Conservation (phyloP, 208 protist genomes). For the Naegleria fowleri region DNA sequence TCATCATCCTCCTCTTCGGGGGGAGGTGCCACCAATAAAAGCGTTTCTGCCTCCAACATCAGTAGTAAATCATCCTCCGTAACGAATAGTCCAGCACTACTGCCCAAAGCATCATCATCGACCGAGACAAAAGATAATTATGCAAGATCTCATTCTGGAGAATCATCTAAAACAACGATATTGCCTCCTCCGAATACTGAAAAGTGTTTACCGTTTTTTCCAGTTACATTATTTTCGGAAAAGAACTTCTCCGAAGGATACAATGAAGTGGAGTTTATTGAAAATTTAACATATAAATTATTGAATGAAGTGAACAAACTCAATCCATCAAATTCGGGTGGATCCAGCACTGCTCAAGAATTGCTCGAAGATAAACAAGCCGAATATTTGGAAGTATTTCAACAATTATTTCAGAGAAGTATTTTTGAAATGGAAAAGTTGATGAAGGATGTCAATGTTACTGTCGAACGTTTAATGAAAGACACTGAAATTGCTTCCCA, state of each 20-base stretch:
- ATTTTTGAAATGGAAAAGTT: neutral
- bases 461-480: neutral
- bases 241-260: neutral
- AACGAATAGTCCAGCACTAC: too few species aligned
- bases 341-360: neutral
- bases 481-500: neutral
- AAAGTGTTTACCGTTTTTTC: neutral
- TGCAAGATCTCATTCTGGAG: too few species aligned
- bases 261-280: conserved; percentile 9
- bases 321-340: neutral
- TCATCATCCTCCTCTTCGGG: too few species aligned
- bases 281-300: conserved; percentile 4
- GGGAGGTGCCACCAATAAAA: too few species aligned
- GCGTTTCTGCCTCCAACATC: too few species aligned
- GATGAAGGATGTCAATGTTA: neutral
- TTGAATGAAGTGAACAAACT: conserved; percentile 7
- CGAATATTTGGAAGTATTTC: conserved; percentile 13
- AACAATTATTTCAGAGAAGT: neutral
- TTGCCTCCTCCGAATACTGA: neutral
- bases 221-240: neutral
- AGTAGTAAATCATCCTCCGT: too few species aligned
- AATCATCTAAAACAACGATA: too few species aligned
- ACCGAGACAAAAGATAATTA: too few species aligned
- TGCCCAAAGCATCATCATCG: too few species aligned
- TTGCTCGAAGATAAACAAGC: neutral